Conservation (phyloP, 805 yeast species). For the Lachancea lanzarotensis region DNA sequence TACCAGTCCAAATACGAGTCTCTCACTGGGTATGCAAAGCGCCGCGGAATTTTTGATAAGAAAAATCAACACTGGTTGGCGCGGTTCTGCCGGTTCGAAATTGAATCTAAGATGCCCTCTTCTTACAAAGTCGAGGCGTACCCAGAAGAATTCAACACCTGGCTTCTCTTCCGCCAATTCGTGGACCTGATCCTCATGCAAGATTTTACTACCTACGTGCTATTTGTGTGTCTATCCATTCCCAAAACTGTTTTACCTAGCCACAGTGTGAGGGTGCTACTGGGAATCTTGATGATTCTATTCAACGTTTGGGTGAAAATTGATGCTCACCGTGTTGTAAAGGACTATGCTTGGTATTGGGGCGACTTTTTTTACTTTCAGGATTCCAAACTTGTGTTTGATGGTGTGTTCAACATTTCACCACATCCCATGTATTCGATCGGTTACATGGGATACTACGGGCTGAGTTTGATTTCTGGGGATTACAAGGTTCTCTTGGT, state of each 20-base stretch:
- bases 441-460: constrained; percentile 83
- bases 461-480: constrained; percentile 69
- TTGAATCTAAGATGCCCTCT: constrained; percentile 41
- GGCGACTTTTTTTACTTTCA: constrained; percentile 85
- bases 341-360: constrained; percentile 94
- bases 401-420: constrained; percentile 82
- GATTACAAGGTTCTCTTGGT: constrained; percentile 63
- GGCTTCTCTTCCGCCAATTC: constrained; percentile 72
- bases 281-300: constrained; percentile 56
- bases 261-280: constrained; percentile 41
- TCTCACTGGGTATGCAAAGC: constrained; percentile 47
- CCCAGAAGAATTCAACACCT: constrained; percentile 75
- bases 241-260: constrained; percentile 33
- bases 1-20: constrained; percentile 55
- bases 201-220: constrained; percentile 70
- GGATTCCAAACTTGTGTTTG: constrained; percentile 64
- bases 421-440: constrained; percentile 93
- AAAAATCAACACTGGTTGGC: constrained; percentile 34
- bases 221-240: constrained; percentile 47
- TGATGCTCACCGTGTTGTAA: constrained; percentile 82
- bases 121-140: constrained; percentile 33
- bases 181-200: constrained; percentile 81
- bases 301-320: constrained; percentile 81
- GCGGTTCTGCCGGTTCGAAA: constrained; percentile 39
- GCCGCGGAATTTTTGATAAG: constrained; percentile 40